A percentile compares a stretch with the other conserved stretches of the same genome.
Evolutionary conservation across 78 protist genomes (phyloP).

Genomic region (Blattamonas nauphoetae): DNA sequence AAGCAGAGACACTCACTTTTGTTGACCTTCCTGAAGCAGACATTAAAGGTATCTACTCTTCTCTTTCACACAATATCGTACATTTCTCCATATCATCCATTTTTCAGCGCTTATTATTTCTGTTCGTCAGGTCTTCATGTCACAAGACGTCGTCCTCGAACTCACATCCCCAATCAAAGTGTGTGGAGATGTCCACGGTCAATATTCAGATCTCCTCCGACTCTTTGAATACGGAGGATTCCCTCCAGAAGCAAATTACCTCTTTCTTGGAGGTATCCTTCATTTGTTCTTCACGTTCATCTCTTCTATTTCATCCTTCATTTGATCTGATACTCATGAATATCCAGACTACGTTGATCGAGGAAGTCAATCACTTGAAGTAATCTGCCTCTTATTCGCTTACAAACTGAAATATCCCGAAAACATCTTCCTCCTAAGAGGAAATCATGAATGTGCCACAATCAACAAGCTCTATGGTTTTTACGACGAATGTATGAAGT

Average conservation of each 20-base stretch:
- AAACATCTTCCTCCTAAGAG: conserved; percentile 79
- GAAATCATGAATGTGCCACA: conserved; percentile 95
- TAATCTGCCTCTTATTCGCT: not conserved
- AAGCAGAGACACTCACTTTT: too few species aligned
- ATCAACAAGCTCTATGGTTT: conserved; percentile 85
- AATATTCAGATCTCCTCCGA: conserved; percentile 89
- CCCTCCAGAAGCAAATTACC: conserved; percentile 83
- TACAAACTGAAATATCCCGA: conserved; percentile 26
- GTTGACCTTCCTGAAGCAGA: too few species aligned
- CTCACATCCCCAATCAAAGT: conserved; percentile 41
- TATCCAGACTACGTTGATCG: conserved; percentile 28
- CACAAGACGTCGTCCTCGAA: not conserved
- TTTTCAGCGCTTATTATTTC: not conserved
- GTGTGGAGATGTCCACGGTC: conserved; percentile 99
- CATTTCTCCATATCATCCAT: not conserved
- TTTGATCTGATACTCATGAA: conserved; percentile 93
- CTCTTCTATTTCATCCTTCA: too few species aligned
- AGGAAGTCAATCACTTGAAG: conserved; percentile 16
- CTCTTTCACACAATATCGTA: too few species aligned
- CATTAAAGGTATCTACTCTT: too few species aligned
- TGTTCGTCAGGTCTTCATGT: not conserved
- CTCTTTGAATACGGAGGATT: conserved; percentile 89
- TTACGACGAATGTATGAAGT: conserved; percentile 92
- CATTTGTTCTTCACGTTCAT: not conserved
- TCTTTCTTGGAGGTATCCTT: conserved; percentile 93